Conservation (phyloP, 139 green algal genomes). For the Closterium sp. region DNA sequence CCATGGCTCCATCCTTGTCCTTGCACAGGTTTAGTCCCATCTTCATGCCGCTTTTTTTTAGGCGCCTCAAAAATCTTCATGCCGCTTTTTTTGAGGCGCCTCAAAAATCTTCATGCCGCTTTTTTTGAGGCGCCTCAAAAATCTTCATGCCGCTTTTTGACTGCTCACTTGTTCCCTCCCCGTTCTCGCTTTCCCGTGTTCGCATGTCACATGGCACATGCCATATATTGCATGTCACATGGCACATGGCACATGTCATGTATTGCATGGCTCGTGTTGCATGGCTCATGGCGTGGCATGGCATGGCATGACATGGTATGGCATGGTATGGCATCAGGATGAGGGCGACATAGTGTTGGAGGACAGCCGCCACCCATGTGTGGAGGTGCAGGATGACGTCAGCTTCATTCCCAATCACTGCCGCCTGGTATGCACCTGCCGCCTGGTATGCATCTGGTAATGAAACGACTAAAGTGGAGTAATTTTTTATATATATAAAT, state of each 20-base stretch:
- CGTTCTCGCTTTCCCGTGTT: neutral
- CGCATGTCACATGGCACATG: neutral
- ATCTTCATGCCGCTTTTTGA: too few species aligned
- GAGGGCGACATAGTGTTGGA: slow-evolving; percentile 61
- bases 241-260: neutral
- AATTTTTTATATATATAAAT: too few species aligned
- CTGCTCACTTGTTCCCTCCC: neutral
- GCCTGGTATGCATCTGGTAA: too few species aligned
- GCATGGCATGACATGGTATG: neutral
- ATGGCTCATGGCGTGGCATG: neutral
- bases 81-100: too few species aligned
- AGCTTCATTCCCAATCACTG: slow-evolving; percentile 86
- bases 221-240: neutral
- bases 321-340: slow-evolving; percentile 10
- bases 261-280: too few species aligned
- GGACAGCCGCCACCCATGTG: slow-evolving; percentile 80
- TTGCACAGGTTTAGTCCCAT: too few species aligned
- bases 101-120: too few species aligned
- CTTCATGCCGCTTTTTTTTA: too few species aligned
- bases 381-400: slow-evolving; percentile 88
- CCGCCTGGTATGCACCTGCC: slow-evolving; percentile 53
- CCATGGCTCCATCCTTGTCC: neutral
- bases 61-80: too few species aligned
- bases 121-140: too few species aligned
- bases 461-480: too few species aligned